phyloP scores from a whole-genome alignment of 176 grass and related monocot genomes.

The Leersia perrieri region DNA sequence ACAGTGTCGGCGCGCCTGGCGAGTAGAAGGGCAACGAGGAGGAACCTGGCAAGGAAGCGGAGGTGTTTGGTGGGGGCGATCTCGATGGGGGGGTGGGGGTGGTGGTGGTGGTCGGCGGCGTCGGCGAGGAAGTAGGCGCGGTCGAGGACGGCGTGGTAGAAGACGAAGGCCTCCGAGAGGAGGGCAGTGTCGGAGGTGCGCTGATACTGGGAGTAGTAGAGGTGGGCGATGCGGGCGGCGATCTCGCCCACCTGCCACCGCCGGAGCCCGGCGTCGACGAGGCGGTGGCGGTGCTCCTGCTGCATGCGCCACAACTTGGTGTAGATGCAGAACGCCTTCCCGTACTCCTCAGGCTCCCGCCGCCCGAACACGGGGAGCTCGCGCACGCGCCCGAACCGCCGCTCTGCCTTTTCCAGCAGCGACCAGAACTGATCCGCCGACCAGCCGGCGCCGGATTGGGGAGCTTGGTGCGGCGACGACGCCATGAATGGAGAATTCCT shows the following conservation, averaged over 20 bases:
- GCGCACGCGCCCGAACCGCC: constrained; percentile 79
- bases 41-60: constrained; percentile 85
- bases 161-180: constrained; percentile 86
- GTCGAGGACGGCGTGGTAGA: constrained; percentile 92
- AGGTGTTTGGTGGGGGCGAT: constrained; percentile 70
- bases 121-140: constrained; percentile 76
- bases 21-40: constrained; percentile 83
- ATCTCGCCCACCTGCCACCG: constrained; percentile 94
- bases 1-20: constrained; percentile 50
- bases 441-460: constrained; percentile 22
- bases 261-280: constrained; percentile 75
- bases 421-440: constrained; percentile 84
- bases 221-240: constrained; percentile 86
- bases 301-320: constrained; percentile 87
- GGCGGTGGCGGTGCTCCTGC: constrained; percentile 83
- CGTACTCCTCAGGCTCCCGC: constrained; percentile 64
- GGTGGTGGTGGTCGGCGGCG: constrained; percentile 47
- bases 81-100: too few species aligned
- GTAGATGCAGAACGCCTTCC: constrained; percentile 92
- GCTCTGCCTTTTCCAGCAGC: constrained; percentile 92
- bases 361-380: constrained; percentile 77
- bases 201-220: constrained; percentile 96
- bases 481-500: constrained; percentile 40
- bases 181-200: constrained; percentile 70
- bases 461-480: constrained; percentile 40